A percentile compares a stretch with the other conserved stretches of the same genome.
Evolutionary conservation across 1,284 basidiomycete genomes (phyloP).

Genomic region (Lentinula novae-zelandiae): DNA sequence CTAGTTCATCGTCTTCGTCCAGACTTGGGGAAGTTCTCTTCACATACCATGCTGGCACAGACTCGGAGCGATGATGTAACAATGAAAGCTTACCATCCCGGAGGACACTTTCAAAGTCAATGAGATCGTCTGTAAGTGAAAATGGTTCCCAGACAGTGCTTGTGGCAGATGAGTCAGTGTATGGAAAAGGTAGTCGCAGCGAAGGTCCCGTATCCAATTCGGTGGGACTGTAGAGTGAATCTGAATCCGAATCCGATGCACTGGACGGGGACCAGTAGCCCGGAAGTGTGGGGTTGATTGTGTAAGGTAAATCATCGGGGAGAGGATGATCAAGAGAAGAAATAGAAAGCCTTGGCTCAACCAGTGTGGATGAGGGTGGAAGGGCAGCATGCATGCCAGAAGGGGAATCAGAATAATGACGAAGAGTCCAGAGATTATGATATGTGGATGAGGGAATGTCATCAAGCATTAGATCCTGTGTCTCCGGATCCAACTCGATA

Average conservation of each 20-base stretch:
- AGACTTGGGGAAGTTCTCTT: no score
- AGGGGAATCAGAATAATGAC: neutral
- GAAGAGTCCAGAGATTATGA: neutral
- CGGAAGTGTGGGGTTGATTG: no score
- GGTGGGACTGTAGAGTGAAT: neutral
- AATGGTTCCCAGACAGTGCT: neutral
- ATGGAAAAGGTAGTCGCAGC: neutral
- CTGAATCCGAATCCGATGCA: neutral
- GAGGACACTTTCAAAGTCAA: neutral
- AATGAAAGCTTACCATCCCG: neutral
- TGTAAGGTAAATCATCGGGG: no score
- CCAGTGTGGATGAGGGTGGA: neutral
- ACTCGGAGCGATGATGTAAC: neutral
- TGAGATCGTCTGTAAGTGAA: neutral
- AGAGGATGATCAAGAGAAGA: neutral
- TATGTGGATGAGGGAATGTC: neutral
- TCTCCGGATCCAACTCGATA: neutral
- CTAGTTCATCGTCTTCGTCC: no score
- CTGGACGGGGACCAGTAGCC: no score
- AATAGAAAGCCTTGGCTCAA: no score
- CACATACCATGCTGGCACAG: neutral
- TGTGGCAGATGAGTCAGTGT: neutral
- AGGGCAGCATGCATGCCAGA: neutral
- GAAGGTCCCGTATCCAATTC: neutral
- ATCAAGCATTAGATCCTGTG: neutral